Evolutionary conservation across 1,284 basidiomycete species (phyloP), one percentile per base, ranked within the genome.

Genomic region (Trametes sp.): DNA sequence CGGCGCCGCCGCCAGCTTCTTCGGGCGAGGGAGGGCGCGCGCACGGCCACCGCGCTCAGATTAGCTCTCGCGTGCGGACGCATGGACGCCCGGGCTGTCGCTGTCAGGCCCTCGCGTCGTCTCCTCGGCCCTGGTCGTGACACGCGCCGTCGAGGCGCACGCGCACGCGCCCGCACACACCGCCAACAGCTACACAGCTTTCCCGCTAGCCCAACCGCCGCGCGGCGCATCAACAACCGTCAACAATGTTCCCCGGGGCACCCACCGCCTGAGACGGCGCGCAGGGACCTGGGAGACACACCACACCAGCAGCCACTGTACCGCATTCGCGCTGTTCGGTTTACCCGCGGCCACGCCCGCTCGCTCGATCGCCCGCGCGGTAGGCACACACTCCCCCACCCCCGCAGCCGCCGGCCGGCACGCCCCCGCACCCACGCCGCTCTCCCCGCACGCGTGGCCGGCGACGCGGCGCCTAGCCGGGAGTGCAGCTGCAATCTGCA

Each of bases 1-100:
- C 16, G 16, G 38, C 48, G 28, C 29, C 48, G 45, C 52, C 23
- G 16, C 33, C 23, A 19, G 10, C 58, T 57, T 29, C 54, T 46
- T 54, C 62, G 50, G 54, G 53, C 26, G 26, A 28, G 31, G 35
- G 54, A 57, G 54, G 33, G 42, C 38, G 52, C 59, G 55, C 59
- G 35, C 54, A 33, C 52, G 49, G 36, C 38, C 35, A 49, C 51
- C 51, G 23, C 54, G 29, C 49, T 49, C 62, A 60, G 54, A 57
- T 60, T 41, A 53, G 57, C 62, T 61, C 63, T 29, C 57, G 57
- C 57, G 42, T 38, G 50, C 56, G 19, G 24, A 28, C 60, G 33
- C 35, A 13, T 2, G 24, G 33, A 16, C 35, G 28, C 29, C 2
- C 13, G 29, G 4, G 14, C 33, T 44, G 26, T 21, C 26, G 24